These are phyloP conservation scores for Hymenoscyphus linearis DNA, from an alignment of 2,329 filamentous ascomycete species.

Conservation along the genomic window DNA sequence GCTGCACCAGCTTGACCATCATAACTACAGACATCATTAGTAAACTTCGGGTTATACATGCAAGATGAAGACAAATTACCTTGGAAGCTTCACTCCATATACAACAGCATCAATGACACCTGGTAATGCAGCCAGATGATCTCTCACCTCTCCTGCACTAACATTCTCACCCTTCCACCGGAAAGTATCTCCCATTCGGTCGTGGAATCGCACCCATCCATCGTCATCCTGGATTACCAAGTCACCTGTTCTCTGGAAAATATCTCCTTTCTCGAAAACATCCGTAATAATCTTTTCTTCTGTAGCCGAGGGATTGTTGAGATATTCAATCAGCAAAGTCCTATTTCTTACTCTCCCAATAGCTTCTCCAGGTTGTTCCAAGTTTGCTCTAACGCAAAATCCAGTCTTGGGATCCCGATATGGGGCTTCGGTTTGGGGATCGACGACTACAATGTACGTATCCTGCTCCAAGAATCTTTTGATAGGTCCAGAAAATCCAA, in stretches of 20 bases:
- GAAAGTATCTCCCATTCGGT: constrained; percentile 48
- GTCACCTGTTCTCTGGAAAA: constrained; percentile 42
- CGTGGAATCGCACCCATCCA: constrained; percentile 42
- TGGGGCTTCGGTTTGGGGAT: constrained; percentile 34
- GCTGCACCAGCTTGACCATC: constrained; percentile 44
- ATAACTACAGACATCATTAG: constrained; percentile 33
- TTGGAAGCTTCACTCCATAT: constrained; percentile 38
- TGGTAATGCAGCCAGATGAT: constrained; percentile 38
- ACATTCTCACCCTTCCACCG: constrained; percentile 48
- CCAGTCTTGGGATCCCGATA: constrained; percentile 40
- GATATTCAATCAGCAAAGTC: constrained; percentile 37
- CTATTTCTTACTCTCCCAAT: constrained; percentile 39
- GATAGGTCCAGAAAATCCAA: constrained; percentile 40
- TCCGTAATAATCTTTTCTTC: constrained; percentile 39
- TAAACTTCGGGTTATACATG: background rate
- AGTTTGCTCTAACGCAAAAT: constrained; percentile 35
- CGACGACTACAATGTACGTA: constrained; percentile 37
- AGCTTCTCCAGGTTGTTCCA: constrained; percentile 40
- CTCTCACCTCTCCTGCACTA: constrained; percentile 40
- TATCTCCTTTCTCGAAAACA: constrained; percentile 41
- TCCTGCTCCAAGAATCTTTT: constrained; percentile 37
- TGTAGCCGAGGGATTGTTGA: constrained; percentile 37
- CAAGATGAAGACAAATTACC: constrained; percentile 27
- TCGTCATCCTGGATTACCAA: constrained; percentile 36
- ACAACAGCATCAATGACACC: constrained; percentile 40